Conservation (phyloP, 2,329 filamentous ascomycete genomes). For the Penicillium digitatum region DNA sequence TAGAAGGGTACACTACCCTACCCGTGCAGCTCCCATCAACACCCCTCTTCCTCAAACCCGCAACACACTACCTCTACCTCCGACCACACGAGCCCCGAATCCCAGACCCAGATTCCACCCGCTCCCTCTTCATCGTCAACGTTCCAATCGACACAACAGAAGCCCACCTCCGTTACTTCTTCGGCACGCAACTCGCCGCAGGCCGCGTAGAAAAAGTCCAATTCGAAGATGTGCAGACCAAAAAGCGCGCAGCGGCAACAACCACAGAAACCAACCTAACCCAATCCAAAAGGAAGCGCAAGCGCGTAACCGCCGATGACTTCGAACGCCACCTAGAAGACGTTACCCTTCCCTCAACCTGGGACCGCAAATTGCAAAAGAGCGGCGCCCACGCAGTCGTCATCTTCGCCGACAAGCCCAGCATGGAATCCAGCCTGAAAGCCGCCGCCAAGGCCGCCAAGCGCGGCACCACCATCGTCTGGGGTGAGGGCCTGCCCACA, state of each 20-base stretch:
- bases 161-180: conserved; percentile 69
- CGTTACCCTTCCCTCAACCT: conserved; percentile 64
- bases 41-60: conserved; percentile 58
- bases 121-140: conserved; percentile 88
- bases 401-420: conserved; percentile 76
- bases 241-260: conserved; percentile 26
- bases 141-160: conserved; percentile 80
- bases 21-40: conserved; percentile 62
- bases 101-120: conserved; percentile 66
- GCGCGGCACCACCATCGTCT: conserved; percentile 58
- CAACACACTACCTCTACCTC: conserved; percentile 81
- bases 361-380: conserved; percentile 65
- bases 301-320: conserved; percentile 49
- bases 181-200: conserved; percentile 68
- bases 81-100: conserved; percentile 77
- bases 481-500: conserved; percentile 60
- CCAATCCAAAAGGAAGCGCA: conserved; percentile 51
- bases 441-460: conserved; percentile 62
- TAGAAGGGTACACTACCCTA: conserved; percentile 65
- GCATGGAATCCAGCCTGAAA: conserved; percentile 71
- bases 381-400: conserved; percentile 79
- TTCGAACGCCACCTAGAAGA: conserved; percentile 55
- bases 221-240: conserved; percentile 59
- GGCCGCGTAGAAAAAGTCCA: conserved; percentile 72
- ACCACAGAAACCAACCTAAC: conserved; percentile 22